Evolutionary conservation across 345 rosid species (phyloP), one percentile per base, ranked within the genome.

Genomic region (Corchorus olitorius): DNA sequence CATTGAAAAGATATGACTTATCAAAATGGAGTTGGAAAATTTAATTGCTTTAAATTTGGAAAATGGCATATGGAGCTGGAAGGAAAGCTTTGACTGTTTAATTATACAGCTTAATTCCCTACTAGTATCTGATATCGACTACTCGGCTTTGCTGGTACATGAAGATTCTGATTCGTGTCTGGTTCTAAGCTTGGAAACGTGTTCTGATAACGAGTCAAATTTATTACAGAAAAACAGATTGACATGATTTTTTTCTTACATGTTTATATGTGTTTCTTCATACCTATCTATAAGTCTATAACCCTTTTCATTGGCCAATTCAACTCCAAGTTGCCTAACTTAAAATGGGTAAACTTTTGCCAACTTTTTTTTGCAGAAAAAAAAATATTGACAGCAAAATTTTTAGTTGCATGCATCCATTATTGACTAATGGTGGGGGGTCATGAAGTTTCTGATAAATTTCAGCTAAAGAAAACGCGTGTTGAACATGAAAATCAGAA

Each of bases 131-230:
- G 58, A 50, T 39, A 64, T 65, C 50, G 78, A 67, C 50, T 48
- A 33, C 39, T 77, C 60, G 48, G 39, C 56, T 15, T 50, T 73
- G 76, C 53, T 76, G 74, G 74, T 75, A 73, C 80, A 72, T 74
- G 37, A 37, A 60, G 72, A 59, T 76, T 76, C 81, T 76, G 69
- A 68, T 73, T 64, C 60, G 55, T 82, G 76, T 35, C 52, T 70
- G 81, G 53, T 78, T 81, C 70, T 46, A 16, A 52, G 33, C 11
- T 68, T 55, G 17, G 49, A 67, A 19, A 74, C 61, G 68, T 56
- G 81, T 50, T 50, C 45, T 45, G 64, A 37, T 39, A n/a, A 13
- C n/a, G 75, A 55, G 33, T 33, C 46, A 22, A 55, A 53, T 54
- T 72, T 39, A 55, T 49, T 35, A 8, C 45, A 48, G 20, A 27